Evolutionary conservation across 306 rosid species (phyloP).

Genomic region (Delonix regia): DNA sequence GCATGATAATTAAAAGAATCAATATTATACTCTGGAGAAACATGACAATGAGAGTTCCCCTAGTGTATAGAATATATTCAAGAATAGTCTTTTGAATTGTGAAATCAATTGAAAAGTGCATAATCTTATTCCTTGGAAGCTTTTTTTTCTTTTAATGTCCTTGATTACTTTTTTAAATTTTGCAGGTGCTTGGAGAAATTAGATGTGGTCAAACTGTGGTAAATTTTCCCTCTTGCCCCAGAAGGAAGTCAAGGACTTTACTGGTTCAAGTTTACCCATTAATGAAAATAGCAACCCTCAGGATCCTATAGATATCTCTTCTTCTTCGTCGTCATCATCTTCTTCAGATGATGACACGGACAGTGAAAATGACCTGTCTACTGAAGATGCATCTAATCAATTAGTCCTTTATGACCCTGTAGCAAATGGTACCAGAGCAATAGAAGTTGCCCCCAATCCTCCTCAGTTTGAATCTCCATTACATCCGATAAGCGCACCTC

Average conservation of each 20-base stretch:
- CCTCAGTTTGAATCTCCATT: slow-evolving; percentile 33
- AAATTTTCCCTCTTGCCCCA: slow-evolving; percentile 46
- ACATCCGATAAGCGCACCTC: slow-evolving; percentile 24
- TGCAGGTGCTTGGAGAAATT: slow-evolving; percentile 42
- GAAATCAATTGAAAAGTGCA: slow-evolving; percentile 12
- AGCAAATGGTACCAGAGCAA: slow-evolving; percentile 40
- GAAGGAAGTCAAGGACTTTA: slow-evolving; percentile 37
- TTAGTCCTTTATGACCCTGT: slow-evolving; percentile 72
- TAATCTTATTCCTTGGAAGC: slow-evolving; percentile 5
- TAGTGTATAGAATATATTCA: slow-evolving; percentile 22
- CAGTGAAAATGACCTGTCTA: slow-evolving; percentile 32
- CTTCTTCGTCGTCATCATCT: slow-evolving; percentile 24
- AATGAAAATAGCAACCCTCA: slow-evolving; percentile 27
- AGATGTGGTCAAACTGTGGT: slow-evolving; percentile 41
- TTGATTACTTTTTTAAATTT: slow-evolving; percentile 23
- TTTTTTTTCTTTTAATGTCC: neutral
- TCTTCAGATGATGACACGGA: slow-evolving; percentile 49
- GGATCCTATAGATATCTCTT: slow-evolving; percentile 41
- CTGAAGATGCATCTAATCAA: slow-evolving; percentile 53
- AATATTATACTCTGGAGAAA: slow-evolving; percentile 28
- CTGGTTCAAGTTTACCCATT: slow-evolving; percentile 38
- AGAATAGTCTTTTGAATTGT: neutral
- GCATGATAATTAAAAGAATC: neutral
- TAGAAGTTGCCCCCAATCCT: slow-evolving; percentile 49
- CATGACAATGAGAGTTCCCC: slow-evolving; percentile 18